These are phyloP conservation scores for Syncephalis plumigaleata DNA, from an alignment of 371 early-diverging fungal species.

Conservation along the genomic window DNA sequence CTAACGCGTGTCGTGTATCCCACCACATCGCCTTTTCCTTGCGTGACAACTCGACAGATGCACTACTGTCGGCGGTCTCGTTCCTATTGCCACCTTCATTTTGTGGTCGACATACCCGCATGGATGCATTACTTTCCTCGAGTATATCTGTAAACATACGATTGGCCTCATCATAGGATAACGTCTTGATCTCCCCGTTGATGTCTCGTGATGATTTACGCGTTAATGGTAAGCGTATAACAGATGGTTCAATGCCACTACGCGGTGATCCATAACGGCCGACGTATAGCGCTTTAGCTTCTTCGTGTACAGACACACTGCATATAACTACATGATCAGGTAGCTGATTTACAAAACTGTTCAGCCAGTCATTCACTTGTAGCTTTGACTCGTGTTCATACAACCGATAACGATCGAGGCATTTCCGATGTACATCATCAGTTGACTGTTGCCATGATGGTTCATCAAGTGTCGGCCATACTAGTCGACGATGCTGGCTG, in stretches of 20 bases:
- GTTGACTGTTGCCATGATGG: no score
- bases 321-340: neutral
- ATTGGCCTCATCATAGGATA: slow-evolving; percentile 12
- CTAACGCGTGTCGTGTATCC: slow-evolving; percentile 41
- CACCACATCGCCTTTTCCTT: slow-evolving; percentile 64
- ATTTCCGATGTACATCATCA: no score
- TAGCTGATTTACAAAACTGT: no score
- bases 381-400: no score
- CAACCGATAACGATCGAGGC: no score
- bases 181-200: slow-evolving; percentile 12
- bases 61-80: slow-evolving; percentile 20
- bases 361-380: no score
- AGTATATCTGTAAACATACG: no score
- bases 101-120: slow-evolving; percentile 11
- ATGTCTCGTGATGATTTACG: slow-evolving; percentile 27
- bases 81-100: slow-evolving; percentile 33
- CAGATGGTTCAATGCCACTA: slow-evolving; percentile 23
- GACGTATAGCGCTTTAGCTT: slow-evolving; percentile 39
- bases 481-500: no score
- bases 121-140: no score
- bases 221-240: slow-evolving; percentile 52
- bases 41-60: slow-evolving; percentile 21
- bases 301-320: slow-evolving; percentile 43
- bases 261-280: slow-evolving; percentile 23
- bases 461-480: no score